These are phyloP conservation scores for Daedaleopsis nitida DNA, from an alignment of 768 basidiomycete species.

Conservation along the genomic window DNA sequence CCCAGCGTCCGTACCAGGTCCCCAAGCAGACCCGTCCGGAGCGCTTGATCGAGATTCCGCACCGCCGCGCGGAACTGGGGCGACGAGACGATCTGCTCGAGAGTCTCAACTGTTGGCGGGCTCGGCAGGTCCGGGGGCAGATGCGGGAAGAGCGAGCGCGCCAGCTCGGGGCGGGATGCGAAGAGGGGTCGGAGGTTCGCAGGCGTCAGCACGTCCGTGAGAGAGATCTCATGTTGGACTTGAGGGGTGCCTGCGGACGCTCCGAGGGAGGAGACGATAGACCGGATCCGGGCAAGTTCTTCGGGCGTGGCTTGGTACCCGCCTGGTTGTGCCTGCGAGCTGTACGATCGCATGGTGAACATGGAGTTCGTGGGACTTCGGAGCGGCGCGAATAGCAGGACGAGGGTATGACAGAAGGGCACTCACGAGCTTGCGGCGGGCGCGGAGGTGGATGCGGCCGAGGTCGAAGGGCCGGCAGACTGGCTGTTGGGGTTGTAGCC, in stretches of 20 bases:
- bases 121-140: constrained; percentile 77
- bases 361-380: background rate
- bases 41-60: constrained; percentile 78
- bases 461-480: constrained; percentile 48
- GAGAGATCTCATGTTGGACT: constrained; percentile 52
- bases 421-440: constrained; percentile 20
- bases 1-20: constrained; percentile 78
- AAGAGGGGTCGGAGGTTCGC: constrained; percentile 75
- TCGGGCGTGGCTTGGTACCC: constrained; percentile 49
- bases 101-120: constrained; percentile 65
- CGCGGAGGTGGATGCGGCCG: constrained; percentile 29
- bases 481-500: constrained; percentile 43
- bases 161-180: constrained; percentile 64
- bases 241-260: constrained; percentile 21
- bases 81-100: constrained; percentile 77
- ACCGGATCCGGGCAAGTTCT: constrained; percentile 63
- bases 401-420: background rate
- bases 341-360: background rate
- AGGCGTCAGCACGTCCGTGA: constrained; percentile 77
- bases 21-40: constrained; percentile 78
- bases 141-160: constrained; percentile 74
- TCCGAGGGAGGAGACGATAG: constrained; percentile 43
- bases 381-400: too few species aligned
- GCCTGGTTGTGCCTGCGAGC: constrained; percentile 12
- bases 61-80: constrained; percentile 85